A percentile compares a stretch with the other conserved stretches of the same genome.
phyloP scores from a whole-genome alignment of 2,329 filamentous ascomycete species.

The Diaporthe sp. region DNA sequence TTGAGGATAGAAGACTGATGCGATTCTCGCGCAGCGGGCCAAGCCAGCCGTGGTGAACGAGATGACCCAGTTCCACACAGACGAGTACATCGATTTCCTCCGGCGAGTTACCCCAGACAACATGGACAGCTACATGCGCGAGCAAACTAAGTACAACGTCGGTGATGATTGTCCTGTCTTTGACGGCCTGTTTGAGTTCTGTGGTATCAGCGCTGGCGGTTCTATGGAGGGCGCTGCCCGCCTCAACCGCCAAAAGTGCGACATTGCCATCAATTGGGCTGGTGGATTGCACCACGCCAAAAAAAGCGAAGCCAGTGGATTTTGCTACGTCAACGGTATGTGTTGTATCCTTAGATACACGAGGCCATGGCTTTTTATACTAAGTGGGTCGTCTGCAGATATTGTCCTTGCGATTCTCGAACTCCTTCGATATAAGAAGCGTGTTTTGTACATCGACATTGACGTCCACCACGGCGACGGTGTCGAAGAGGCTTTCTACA shows the following conservation, averaged over 20 bases:
- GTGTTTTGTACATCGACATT: slow-evolving; percentile 97
- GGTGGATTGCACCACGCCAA: slow-evolving; percentile 98
- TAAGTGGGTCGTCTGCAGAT: slow-evolving; percentile 72
- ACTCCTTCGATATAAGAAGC: slow-evolving; percentile 88
- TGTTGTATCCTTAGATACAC: slow-evolving; percentile 52
- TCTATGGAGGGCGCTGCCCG: slow-evolving; percentile 94
- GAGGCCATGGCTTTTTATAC: slow-evolving; percentile 37
- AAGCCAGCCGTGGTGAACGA: slow-evolving; percentile 91
- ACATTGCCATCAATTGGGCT: slow-evolving; percentile 99
- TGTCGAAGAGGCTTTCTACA: slow-evolving; percentile 88
- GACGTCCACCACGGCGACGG: slow-evolving; percentile 90
- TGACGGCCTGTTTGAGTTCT: slow-evolving; percentile 97
- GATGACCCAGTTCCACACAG: slow-evolving; percentile 93
- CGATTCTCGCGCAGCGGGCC: slow-evolving; percentile 70
- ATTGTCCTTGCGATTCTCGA: slow-evolving; percentile 97
- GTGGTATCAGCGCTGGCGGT: slow-evolving; percentile 92
- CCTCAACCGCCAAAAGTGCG: slow-evolving; percentile 90
- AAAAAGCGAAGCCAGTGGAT: slow-evolving; percentile 95
- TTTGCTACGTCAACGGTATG: slow-evolving; percentile 97
- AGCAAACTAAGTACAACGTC: slow-evolving; percentile 94
- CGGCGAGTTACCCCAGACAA: slow-evolving; percentile 98
- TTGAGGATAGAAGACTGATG: background rate
- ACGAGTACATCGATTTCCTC: slow-evolving; percentile 96
- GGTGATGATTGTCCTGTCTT: slow-evolving; percentile 98
- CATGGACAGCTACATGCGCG: slow-evolving; percentile 92